A percentile compares a stretch with the other conserved stretches of the same genome.
These are phyloP conservation scores for Gossypium arboreum DNA, from an alignment of 345 rosid species.

Conservation along the genomic window DNA sequence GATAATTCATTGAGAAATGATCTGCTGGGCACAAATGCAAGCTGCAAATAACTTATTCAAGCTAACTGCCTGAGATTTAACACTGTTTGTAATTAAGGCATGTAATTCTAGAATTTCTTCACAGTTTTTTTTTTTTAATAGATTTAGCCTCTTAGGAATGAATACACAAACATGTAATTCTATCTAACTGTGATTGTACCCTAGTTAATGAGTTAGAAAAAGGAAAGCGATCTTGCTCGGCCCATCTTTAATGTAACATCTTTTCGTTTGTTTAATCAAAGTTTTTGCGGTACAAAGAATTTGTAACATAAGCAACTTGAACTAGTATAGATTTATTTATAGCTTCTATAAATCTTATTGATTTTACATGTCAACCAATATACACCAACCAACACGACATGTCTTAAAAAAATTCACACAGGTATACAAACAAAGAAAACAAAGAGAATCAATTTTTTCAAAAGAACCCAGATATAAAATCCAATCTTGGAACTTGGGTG, in stretches of 20 bases:
- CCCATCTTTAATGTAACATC: not conserved
- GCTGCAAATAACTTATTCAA: not conserved
- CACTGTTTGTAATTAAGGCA: not conserved
- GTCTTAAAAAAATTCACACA: not conserved
- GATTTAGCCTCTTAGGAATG: constrained; percentile 6
- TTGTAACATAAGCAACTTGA: not conserved
- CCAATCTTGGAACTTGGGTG: not conserved
- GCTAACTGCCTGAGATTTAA: not conserved
- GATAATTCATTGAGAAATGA: not conserved
- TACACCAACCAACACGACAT: not conserved
- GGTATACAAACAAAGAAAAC: not conserved
- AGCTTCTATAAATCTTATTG: not conserved
- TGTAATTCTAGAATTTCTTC: not conserved
- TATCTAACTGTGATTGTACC: not conserved
- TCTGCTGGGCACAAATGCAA: not conserved
- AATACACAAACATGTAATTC: not conserved
- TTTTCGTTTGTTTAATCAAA: not conserved
- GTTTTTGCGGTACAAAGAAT: not conserved
- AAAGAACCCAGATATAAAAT: not conserved
- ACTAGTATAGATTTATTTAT: not conserved
- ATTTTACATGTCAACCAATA: not conserved
- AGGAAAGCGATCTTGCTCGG: not conserved
- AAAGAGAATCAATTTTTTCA: not conserved
- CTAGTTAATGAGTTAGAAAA: not conserved
- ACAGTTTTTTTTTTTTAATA: not conserved